Evolutionary conservation across 2,329 filamentous ascomycete species (phyloP).

Genomic region (Ophiostoma himal-ulmi): DNA sequence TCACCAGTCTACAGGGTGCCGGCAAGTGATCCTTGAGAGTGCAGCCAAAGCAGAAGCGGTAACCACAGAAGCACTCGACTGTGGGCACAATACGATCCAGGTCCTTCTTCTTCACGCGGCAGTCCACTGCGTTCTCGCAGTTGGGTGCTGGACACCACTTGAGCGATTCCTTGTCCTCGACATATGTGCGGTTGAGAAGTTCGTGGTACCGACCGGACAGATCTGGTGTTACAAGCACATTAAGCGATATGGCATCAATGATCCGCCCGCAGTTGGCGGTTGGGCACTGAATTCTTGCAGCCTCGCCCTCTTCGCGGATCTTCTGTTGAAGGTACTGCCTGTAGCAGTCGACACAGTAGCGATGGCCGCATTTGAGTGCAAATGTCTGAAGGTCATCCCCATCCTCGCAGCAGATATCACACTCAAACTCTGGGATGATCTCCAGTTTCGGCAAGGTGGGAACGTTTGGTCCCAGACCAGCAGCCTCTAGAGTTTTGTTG

Average conservation of each 20-base stretch:
- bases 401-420: slow-evolving; percentile 96
- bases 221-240: slow-evolving; percentile 61
- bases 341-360: slow-evolving; percentile 91
- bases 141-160: slow-evolving; percentile 99
- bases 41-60: slow-evolving; percentile 94
- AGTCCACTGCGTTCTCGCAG: slow-evolving; percentile 89
- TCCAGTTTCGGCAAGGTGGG: slow-evolving; percentile 61
- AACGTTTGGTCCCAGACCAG: slow-evolving; percentile 68
- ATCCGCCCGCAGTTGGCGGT: slow-evolving; percentile 81
- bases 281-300: slow-evolving; percentile 89
- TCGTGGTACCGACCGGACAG: slow-evolving; percentile 65
- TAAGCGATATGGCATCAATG: slow-evolving; percentile 82
- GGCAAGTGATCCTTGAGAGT: slow-evolving; percentile 86
- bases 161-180: slow-evolving; percentile 90
- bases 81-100: slow-evolving; percentile 81
- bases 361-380: slow-evolving; percentile 89
- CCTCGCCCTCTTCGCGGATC: slow-evolving; percentile 91
- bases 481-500: slow-evolving; percentile 72
- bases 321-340: slow-evolving; percentile 86
- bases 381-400: slow-evolving; percentile 71
- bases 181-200: slow-evolving; percentile 86
- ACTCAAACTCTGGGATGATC: slow-evolving; percentile 69
- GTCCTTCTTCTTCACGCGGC: slow-evolving; percentile 79
- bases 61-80: slow-evolving; percentile 76
- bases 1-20: slow-evolving; percentile 83